Evolutionary conservation across 1,284 basidiomycete genomes (phyloP), one percentile per base, ranked within the genome.

Genomic region (Exsudoporus floridanus): DNA sequence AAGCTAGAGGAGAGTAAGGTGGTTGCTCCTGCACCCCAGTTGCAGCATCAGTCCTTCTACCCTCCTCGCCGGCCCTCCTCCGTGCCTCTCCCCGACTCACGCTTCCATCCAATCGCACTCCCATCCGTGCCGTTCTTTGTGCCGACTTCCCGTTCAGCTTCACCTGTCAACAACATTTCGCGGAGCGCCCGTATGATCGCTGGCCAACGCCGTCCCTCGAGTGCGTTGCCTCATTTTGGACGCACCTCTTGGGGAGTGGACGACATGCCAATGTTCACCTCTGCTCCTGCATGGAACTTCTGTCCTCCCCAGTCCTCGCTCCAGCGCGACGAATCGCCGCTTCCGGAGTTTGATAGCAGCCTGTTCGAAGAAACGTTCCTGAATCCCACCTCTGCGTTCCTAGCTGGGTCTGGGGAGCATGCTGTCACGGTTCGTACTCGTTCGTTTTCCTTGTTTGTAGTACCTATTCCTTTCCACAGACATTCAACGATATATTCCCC

Each of bases 41-140:
- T 35, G 40, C 60, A 49, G 48, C 54, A 52, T 28, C 53, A 49
- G 44, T 44, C 49, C 12, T 52, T 67, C 46, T 70, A 72, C 54
- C 67, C 69, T 7, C 75, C 74, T n/a, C 81, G 83, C 51, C 77
- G 83, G 0, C 76, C 84, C 1, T 86, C 84, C 0, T 85, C 83
- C 1, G 85, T 85, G 0, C 85, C 85, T 0, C 77, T 86, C 1
- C 82, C 82, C 0, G 76, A 77, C 50, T 58, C 66, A 27, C 62
- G 69, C 7, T 71, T 72, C 54, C 60, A 66, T 39, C 64, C 63
- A 3, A 78, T 79, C 34, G 61, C 74, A 6, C 57, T 78, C 10
- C 78, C 79, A 0, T 67, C 73, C 1, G 47, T 78, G 3, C 70
- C 77, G 0, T 75, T 75, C 62, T 61, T 72, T 19, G 35, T 46